Conservation (phyloP, 2,329 filamentous ascomycete genomes). For the Venturia asperata region DNA sequence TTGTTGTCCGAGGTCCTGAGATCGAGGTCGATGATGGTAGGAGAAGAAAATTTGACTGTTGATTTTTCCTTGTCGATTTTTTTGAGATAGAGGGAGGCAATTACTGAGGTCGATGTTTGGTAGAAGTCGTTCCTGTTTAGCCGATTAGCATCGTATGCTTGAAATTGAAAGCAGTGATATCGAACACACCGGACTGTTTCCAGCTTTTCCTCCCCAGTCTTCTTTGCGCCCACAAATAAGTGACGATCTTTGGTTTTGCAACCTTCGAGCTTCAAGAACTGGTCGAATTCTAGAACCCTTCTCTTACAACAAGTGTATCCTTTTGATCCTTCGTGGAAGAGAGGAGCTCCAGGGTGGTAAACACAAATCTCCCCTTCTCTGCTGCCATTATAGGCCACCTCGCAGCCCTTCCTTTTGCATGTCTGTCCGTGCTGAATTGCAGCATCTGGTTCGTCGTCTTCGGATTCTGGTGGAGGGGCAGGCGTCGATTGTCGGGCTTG, state of each 20-base stretch:
- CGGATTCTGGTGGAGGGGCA: constrained; percentile 65
- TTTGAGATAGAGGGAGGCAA: constrained; percentile 90
- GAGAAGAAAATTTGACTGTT: constrained; percentile 60
- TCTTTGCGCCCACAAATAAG: constrained; percentile 75
- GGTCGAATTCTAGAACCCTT: constrained; percentile 90
- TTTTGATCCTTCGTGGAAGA: constrained; percentile 98
- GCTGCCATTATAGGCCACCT: constrained; percentile 52
- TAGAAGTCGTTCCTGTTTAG: constrained; percentile 74
- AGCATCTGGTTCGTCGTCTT: constrained; percentile 74
- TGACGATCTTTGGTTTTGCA: constrained; percentile 77
- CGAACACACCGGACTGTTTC: constrained; percentile 61
- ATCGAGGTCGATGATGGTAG: constrained; percentile 62
- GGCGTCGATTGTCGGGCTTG: constrained; percentile 26
- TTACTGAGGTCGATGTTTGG: constrained; percentile 77
- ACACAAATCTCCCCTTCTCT: constrained; percentile 71
- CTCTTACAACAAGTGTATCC: constrained; percentile 97
- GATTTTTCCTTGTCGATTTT: constrained; percentile 84
- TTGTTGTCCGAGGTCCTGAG: constrained; percentile 82
- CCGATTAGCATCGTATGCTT: constrained; percentile 18
- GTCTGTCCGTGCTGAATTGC: constrained; percentile 65
- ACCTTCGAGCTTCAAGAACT: constrained; percentile 93
- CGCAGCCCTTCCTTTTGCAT: constrained; percentile 74
- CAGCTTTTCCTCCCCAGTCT: constrained; percentile 64
- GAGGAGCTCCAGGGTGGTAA: constrained; percentile 80
- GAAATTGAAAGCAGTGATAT: constrained; percentile 15